These are phyloP conservation scores for Mitragyna speciosa DNA, from an alignment of 257 asterid genomes.

Conservation along the genomic window DNA sequence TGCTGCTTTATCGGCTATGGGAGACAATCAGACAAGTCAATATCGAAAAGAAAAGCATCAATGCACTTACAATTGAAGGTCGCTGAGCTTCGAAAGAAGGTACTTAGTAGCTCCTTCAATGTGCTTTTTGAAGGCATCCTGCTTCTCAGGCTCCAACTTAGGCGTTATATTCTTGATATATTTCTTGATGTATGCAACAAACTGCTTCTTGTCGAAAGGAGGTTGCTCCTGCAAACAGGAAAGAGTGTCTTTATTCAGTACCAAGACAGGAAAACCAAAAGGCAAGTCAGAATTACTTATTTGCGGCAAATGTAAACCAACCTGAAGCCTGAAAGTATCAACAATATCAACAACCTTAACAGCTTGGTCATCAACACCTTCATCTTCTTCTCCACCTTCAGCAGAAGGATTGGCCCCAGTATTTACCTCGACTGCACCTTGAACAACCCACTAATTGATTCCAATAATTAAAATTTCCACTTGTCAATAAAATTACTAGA, in stretches of 20 bases:
- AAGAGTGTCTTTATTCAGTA: background rate
- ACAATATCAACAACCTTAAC: slow-evolving; percentile 61
- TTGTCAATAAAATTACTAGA: background rate
- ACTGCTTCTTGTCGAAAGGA: slow-evolving; percentile 58
- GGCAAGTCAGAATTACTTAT: background rate
- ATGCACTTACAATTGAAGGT: slow-evolving; percentile 50
- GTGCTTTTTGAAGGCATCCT: slow-evolving; percentile 46
- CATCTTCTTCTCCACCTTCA: slow-evolving; percentile 62
- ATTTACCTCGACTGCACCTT: slow-evolving; percentile 55
- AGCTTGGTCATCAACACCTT: slow-evolving; percentile 59
- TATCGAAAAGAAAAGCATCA: too few relatives aligned
- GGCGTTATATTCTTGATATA: slow-evolving; percentile 45
- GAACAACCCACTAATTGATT: slow-evolving; percentile 53
- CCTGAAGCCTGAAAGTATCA: slow-evolving; percentile 75
- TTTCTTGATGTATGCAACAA: slow-evolving; percentile 57
- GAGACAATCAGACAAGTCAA: background rate
- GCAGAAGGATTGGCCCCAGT: slow-evolving; percentile 79
- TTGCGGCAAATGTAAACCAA: slow-evolving; percentile 5
- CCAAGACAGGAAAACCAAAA: background rate
- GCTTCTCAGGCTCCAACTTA: slow-evolving; percentile 41
- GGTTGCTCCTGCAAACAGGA: slow-evolving; percentile 53
- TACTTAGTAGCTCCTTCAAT: slow-evolving; percentile 59
- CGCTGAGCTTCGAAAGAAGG: slow-evolving; percentile 49
- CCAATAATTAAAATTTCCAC: background rate
- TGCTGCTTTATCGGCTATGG: background rate